Evolutionary conservation across 495 filamentous ascomycete genomes (phyloP).

Genomic region (Baudoinia panamericana): DNA sequence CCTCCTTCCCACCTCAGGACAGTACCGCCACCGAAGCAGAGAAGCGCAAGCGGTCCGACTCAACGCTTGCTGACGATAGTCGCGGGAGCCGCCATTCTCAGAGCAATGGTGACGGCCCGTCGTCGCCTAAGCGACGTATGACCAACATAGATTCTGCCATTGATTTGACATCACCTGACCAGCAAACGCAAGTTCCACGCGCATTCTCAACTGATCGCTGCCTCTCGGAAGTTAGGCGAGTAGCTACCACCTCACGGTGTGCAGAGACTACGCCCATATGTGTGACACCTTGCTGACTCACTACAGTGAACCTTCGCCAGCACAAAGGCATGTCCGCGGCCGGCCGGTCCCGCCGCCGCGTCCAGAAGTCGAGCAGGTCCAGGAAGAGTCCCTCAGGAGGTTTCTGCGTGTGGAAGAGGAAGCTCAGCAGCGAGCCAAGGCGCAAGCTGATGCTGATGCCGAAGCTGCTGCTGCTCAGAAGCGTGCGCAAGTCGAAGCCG

Average conservation of each 20-base stretch:
- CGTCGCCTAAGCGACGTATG: constrained; percentile 5
- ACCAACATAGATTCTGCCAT: constrained; percentile 12
- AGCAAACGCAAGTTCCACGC: too few relatives aligned
- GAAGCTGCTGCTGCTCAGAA: too few relatives aligned
- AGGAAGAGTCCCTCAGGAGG: constrained; percentile 16
- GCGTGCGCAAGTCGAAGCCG: not conserved
- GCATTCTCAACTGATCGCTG: too few relatives aligned
- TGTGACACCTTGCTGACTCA: not conserved
- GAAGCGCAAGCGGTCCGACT: constrained; percentile 7
- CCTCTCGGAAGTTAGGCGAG: too few relatives aligned
- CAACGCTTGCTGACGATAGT: not conserved
- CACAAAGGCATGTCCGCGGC: not conserved
- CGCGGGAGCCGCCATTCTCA: not conserved
- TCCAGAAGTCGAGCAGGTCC: constrained; percentile 13
- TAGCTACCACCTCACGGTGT: too few relatives aligned
- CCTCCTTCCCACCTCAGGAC: not conserved
- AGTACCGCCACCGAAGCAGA: not conserved
- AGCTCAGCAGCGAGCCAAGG: not conserved
- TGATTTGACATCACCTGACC: constrained; percentile 12
- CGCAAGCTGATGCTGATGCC: not conserved
- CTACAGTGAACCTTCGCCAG: constrained; percentile 6
- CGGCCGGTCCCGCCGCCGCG: constrained; percentile 6
- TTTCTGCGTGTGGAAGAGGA: constrained; percentile 12
- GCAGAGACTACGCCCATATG: too few relatives aligned
- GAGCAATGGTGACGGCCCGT: not conserved